Percentiles rank a stretch among this genome's conserved stretches.
Evolutionary conservation across 768 basidiomycete species (phyloP).

Genomic region (Roridomyces roridus): DNA sequence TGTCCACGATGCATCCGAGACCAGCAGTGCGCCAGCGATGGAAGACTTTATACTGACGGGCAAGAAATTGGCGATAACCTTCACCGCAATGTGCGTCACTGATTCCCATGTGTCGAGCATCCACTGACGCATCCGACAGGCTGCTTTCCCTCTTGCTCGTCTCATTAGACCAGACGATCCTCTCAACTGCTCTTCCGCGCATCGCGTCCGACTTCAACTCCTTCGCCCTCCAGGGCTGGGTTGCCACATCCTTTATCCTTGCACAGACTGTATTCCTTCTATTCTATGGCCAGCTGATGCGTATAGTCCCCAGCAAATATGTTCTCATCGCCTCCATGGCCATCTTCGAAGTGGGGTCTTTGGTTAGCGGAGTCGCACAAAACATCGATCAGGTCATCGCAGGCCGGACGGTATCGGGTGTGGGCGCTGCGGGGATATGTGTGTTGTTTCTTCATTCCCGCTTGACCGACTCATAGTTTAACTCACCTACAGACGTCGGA

Average conservation of each 20-base stretch:
- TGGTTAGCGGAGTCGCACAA: constrained; percentile 40
- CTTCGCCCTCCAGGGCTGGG: constrained; percentile 5
- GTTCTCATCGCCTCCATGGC: constrained; percentile 5
- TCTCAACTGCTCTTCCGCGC: constrained; percentile 10
- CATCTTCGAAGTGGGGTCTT: constrained; percentile 13
- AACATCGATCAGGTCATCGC: constrained; percentile 12
- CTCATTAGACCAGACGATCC: constrained; percentile 9
- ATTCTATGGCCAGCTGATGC: constrained; percentile 16
- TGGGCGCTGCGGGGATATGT: constrained; percentile 32
- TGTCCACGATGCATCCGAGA: no score
- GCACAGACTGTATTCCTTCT: constrained; percentile 10
- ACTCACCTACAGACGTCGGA: constrained; percentile 14
- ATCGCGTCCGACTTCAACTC: constrained; percentile 15
- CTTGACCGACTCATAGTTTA: no score
- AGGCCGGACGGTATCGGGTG: constrained; percentile 2
- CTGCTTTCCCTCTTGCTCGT: constrained; percentile 7
- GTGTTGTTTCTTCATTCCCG: constrained; percentile 33
- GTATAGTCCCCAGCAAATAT: constrained; percentile 15
- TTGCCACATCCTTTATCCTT: background rate
- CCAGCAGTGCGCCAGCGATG: no score
- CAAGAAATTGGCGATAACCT: background rate
- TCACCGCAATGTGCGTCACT: background rate
- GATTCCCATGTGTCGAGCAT: background rate
- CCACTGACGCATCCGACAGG: background rate
- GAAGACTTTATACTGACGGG: background rate